These are phyloP conservation scores for Amaranthus palmeri DNA, from an alignment of 148 eudicot species.

Conservation along the genomic window DNA sequence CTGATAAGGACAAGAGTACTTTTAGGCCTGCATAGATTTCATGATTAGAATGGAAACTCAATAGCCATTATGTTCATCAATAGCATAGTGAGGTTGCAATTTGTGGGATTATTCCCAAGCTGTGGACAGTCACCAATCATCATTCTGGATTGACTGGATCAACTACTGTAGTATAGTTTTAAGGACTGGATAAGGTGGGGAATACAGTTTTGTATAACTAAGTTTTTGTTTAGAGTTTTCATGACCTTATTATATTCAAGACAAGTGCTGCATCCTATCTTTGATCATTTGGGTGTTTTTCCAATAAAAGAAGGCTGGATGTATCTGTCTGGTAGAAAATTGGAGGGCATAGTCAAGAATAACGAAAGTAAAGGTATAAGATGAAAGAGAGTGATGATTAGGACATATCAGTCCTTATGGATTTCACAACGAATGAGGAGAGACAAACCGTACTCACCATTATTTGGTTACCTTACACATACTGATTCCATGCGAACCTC, in stretches of 20 bases:
- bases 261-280: background rate
- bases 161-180: background rate
- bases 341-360: background rate
- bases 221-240: background rate
- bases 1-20: background rate
- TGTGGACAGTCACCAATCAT: background rate
- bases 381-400: background rate
- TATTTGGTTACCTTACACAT: background rate
- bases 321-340: background rate
- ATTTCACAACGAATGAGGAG: background rate
- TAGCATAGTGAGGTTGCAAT: constrained; percentile 2
- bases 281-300: background rate
- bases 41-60: background rate
- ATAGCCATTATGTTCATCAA: background rate
- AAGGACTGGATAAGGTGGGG: background rate
- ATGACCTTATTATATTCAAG: background rate
- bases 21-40: background rate
- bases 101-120: background rate
- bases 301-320: background rate
- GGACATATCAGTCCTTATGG: background rate
- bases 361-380: background rate
- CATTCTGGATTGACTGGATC: background rate
- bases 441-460: background rate
- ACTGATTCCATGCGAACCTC: background rate
- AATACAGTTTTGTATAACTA: background rate